Conservation (phyloP, 2,329 filamentous ascomycete genomes). For the Monilinia fructigena region DNA sequence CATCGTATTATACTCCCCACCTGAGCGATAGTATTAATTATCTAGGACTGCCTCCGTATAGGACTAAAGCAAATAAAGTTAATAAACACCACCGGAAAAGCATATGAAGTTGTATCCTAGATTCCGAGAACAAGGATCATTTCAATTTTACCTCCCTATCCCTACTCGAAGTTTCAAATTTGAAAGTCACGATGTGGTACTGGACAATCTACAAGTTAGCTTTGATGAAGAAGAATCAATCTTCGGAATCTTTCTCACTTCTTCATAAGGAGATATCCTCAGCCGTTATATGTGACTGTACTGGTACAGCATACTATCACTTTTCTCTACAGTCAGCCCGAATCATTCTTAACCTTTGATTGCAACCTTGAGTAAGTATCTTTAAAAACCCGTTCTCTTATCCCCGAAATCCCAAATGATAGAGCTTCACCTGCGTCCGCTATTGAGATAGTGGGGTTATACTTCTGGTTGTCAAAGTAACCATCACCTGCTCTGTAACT, state of each 20-base stretch:
- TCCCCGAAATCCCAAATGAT: constrained; percentile 17
- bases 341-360: constrained; percentile 14
- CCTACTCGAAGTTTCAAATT: constrained; percentile 10
- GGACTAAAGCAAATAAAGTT: background rate
- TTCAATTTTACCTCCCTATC: constrained; percentile 7
- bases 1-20: constrained; percentile 17
- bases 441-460: constrained; percentile 17
- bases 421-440: constrained; percentile 3
- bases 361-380: constrained; percentile 8
- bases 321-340: constrained; percentile 7
- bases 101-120: constrained; percentile 15
- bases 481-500: constrained; percentile 15
- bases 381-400: constrained; percentile 16
- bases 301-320: constrained; percentile 20
- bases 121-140: constrained; percentile 16
- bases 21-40: constrained; percentile 4
- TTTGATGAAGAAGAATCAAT: constrained; percentile 7
- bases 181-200: constrained; percentile 17
- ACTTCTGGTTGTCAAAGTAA: constrained; percentile 14
- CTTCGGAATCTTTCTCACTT: constrained; percentile 20
- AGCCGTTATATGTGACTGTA: constrained; percentile 17
- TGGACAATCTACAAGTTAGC: background rate
- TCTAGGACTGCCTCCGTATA: background rate
- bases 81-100: constrained; percentile 7
- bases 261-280: constrained; percentile 17